phyloP scores from a whole-genome alignment of 192 early-diverging fungal genomes.

The Backusella sp. region DNA sequence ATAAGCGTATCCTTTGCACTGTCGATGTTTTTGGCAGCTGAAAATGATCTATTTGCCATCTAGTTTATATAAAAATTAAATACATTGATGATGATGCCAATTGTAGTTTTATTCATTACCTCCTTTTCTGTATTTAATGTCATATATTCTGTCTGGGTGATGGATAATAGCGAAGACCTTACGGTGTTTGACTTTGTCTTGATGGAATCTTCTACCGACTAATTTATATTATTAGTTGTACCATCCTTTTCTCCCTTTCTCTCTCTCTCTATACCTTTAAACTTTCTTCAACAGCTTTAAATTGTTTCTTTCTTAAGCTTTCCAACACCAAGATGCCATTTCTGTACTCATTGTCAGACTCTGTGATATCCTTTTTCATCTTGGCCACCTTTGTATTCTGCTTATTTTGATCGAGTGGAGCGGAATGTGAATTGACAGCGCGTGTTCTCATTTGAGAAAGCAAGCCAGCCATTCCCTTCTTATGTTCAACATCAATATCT shows the following conservation, averaged over 20 bases:
- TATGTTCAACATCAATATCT: slow-evolving; percentile 21
- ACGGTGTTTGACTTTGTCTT: slow-evolving; percentile 12
- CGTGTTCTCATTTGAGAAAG: slow-evolving; percentile 31
- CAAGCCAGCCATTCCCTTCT: slow-evolving; percentile 30
- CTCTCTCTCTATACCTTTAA: not conserved
- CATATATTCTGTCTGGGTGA: not conserved
- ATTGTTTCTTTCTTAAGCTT: slow-evolving; percentile 24
- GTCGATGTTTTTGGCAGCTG: slow-evolving; percentile 6
- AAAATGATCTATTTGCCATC: slow-evolving; percentile 1
- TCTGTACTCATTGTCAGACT: slow-evolving; percentile 34
- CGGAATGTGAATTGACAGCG: slow-evolving; percentile 11
- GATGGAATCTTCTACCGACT: not conserved
- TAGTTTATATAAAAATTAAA: not conserved
- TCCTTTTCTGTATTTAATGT: not conserved
- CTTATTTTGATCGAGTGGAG: slow-evolving; percentile 25
- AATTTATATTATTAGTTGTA: not conserved
- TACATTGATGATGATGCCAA: not conserved
- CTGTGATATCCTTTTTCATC: slow-evolving; percentile 39
- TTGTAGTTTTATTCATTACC: not conserved
- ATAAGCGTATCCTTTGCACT: slow-evolving; percentile 20
- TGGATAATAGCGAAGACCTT: not conserved
- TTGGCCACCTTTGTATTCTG: slow-evolving; percentile 37
- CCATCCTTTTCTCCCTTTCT: not conserved
- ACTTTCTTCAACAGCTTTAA: not conserved
- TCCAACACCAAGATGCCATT: slow-evolving; percentile 28